Evolutionary conservation across 345 rosid species (phyloP).

Genomic region (Gossypium stocksii): DNA sequence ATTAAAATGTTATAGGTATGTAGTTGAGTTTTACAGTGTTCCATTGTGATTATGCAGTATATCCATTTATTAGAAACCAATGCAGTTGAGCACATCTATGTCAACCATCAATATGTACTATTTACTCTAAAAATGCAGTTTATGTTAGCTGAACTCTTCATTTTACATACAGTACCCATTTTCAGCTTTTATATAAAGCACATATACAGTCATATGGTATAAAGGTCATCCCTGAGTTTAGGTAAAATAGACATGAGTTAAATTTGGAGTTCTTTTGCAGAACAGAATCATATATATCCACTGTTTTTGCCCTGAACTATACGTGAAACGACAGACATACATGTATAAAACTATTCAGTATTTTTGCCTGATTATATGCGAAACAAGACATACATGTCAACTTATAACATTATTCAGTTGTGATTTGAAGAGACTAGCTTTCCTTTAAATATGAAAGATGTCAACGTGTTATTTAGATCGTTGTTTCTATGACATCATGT

Average conservation of each 20-base stretch:
- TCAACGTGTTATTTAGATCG: not conserved
- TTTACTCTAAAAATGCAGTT: not conserved
- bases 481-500: not conserved
- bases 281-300: not conserved
- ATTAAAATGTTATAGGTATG: not conserved
- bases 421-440: not conserved
- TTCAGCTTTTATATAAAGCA: too few relatives aligned
- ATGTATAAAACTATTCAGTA: too few relatives aligned
- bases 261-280: not conserved
- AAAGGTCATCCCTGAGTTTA: too few relatives aligned
- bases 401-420: not conserved
- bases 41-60: not conserved
- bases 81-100: not conserved
- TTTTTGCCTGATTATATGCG: not conserved
- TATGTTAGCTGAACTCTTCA: not conserved
- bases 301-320: not conserved
- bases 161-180: too few relatives aligned
- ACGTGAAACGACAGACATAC: too few relatives aligned
- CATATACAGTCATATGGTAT: too few relatives aligned
- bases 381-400: not conserved
- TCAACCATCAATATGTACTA: conserved; percentile 2
- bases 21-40: not conserved
- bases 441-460: not conserved
- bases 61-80: not conserved
- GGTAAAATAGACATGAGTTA: not conserved